These are phyloP conservation scores for Cytospora paraplurivora DNA, from an alignment of 2,329 filamentous ascomycete genomes.

Conservation along the genomic window DNA sequence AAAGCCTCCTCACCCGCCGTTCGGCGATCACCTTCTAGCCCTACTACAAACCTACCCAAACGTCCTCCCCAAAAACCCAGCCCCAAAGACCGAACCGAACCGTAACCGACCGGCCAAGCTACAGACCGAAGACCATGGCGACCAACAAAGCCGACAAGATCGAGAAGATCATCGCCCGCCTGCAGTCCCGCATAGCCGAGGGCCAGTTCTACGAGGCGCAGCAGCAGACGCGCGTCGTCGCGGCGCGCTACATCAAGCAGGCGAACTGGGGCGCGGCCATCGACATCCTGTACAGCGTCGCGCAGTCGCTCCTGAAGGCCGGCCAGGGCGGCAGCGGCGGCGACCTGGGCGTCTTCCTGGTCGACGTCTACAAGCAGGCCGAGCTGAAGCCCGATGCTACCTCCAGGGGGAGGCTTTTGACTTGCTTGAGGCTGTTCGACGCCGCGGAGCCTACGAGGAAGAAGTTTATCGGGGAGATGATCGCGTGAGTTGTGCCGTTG, in stretches of 20 bases:
- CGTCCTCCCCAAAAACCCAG: neutral
- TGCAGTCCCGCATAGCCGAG: constrained; percentile 68
- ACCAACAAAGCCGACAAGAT: constrained; percentile 48
- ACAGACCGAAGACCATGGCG: constrained; percentile 15
- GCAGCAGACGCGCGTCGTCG: constrained; percentile 95
- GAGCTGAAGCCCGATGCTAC: constrained; percentile 75
- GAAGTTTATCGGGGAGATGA: constrained; percentile 85
- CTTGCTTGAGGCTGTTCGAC: constrained; percentile 78
- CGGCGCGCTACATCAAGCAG: constrained; percentile 88
- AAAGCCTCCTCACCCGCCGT: too few species aligned
- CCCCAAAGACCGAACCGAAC: neutral
- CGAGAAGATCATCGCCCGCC: constrained; percentile 61
- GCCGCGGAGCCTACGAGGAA: constrained; percentile 86
- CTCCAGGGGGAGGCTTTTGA: constrained; percentile 74
- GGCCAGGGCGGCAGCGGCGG: constrained; percentile 93
- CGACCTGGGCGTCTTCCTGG: constrained; percentile 82
- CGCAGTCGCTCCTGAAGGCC: constrained; percentile 82
- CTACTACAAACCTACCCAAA: neutral
- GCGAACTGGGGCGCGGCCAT: constrained; percentile 82
- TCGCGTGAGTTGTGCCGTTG: constrained; percentile 57
- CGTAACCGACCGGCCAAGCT: neutral
- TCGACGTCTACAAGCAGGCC: constrained; percentile 89
- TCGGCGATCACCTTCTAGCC: neutral
- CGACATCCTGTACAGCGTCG: constrained; percentile 82
- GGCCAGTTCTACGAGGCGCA: constrained; percentile 98